phyloP scores from a whole-genome alignment of 768 basidiomycete species.

The Amanita phalloides region DNA sequence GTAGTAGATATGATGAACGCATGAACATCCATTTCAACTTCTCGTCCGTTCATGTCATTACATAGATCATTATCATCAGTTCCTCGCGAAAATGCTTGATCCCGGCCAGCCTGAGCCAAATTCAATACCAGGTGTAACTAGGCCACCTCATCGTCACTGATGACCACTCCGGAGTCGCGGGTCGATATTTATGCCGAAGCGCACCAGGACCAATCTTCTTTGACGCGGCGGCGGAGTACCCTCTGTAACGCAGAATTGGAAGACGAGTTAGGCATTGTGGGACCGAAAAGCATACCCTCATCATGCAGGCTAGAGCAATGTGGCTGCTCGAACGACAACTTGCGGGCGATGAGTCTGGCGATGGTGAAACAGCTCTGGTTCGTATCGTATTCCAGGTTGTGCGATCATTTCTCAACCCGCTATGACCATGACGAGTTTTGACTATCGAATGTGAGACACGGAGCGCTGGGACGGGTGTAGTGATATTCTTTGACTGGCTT shows the following conservation, averaged over 20 bases:
- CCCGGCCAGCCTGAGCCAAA: conserved; percentile 53
- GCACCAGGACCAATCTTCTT: conserved; percentile 21
- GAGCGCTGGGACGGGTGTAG: conserved; percentile 12
- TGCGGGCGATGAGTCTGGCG: conserved; percentile 41
- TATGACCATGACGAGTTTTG: conserved; percentile 55
- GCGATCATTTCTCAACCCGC: conserved; percentile 29
- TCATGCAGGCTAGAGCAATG: conserved; percentile 22
- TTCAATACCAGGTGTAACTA: conserved; percentile 59
- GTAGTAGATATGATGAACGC: conserved; percentile 60
- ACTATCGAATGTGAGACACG: conserved; percentile 18
- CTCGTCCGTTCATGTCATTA: not conserved
- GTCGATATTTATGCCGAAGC: conserved; percentile 58
- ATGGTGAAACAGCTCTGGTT: conserved; percentile 25
- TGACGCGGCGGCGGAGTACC: conserved; percentile 47
- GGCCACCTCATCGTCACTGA: conserved; percentile 56
- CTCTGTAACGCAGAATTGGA: conserved; percentile 43
- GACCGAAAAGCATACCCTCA: conserved; percentile 46
- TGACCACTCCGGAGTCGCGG: conserved; percentile 55
- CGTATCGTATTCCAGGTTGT: conserved; percentile 31
- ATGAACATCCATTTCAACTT: conserved; percentile 34
- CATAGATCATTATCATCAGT: conserved; percentile 23
- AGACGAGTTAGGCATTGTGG: conserved; percentile 39
- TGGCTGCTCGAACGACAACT: conserved; percentile 12
- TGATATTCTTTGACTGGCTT: conserved; percentile 19
- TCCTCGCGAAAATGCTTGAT: conserved; percentile 26